phyloP scores from a whole-genome alignment of 2,329 filamentous ascomycete species.

The Cladophialophora carrionii region DNA sequence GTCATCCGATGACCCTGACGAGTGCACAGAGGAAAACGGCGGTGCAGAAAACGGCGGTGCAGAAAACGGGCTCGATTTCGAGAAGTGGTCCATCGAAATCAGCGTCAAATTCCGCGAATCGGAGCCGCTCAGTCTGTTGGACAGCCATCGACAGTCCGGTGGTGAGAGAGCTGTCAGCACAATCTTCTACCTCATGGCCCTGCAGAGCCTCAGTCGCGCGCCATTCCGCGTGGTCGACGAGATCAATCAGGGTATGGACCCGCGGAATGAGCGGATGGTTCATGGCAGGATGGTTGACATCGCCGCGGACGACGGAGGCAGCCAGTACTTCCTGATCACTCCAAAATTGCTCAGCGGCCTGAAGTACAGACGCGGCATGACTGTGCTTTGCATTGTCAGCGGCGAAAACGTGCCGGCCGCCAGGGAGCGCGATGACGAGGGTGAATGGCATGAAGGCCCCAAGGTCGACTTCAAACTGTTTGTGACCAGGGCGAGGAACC shows the following conservation, averaged over 20 bases:
- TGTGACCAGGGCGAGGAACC: conserved; percentile 43
- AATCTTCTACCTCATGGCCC: conserved; percentile 98
- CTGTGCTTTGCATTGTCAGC: conserved; percentile 87
- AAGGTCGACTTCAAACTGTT: conserved; percentile 46
- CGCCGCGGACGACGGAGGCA: conserved; percentile 69
- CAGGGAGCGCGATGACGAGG: conserved; percentile 28
- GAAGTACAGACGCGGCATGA: conserved; percentile 88
- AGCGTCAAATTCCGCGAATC: conserved; percentile 90
- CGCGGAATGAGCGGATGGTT: conserved; percentile 95
- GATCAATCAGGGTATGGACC: conserved; percentile 99
- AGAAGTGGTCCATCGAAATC: conserved; percentile 91
- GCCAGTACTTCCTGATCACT: conserved; percentile 93
- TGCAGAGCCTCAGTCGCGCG: conserved; percentile 89
- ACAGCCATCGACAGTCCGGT: conserved; percentile 91
- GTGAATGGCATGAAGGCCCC: conserved; percentile 41
- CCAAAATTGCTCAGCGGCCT: conserved; percentile 88
- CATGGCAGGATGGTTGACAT: conserved; percentile 98
- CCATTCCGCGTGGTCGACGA: conserved; percentile 98
- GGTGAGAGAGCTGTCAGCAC: conserved; percentile 95
- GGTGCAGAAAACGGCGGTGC: conserved; percentile 49
- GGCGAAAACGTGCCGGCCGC: conserved; percentile 64
- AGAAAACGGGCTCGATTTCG: conserved; percentile 74
- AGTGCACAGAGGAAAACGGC: conserved; percentile 36
- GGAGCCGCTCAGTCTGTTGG: conserved; percentile 80
- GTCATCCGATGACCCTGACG: conserved; percentile 42